Evolutionary conservation across 805 yeast genomes (phyloP).

Genomic region (Millerozyma acaciae): DNA sequence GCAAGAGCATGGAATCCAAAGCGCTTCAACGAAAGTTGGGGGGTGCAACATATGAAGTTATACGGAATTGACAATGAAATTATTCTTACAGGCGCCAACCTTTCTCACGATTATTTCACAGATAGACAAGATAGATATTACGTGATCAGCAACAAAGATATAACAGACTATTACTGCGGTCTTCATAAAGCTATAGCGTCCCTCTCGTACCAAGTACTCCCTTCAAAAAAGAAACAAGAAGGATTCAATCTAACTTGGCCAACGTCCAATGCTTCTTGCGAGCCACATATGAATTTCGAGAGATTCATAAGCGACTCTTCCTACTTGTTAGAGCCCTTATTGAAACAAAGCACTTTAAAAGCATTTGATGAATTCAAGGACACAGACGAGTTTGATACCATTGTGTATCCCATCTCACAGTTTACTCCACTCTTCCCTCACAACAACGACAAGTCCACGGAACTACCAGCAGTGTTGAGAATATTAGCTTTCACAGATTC

Average conservation of each 20-base stretch:
- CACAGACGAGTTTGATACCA: constrained; percentile 46
- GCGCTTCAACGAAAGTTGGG: constrained; percentile 86
- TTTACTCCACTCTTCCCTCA: constrained; percentile 73
- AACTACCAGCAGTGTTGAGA: constrained; percentile 64
- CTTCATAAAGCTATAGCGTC: constrained; percentile 65
- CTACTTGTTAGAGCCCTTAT: constrained; percentile 51
- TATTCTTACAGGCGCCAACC: constrained; percentile 84
- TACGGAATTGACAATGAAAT: constrained; percentile 94
- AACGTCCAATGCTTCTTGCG: constrained; percentile 54
- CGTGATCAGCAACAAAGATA: constrained; percentile 50
- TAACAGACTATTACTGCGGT: constrained; percentile 72
- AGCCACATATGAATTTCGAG: constrained; percentile 56
- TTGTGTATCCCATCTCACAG: constrained; percentile 88
- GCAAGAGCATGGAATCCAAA: constrained; percentile 66
- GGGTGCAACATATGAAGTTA: constrained; percentile 95
- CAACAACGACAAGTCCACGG: constrained; percentile 67
- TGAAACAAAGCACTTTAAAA: constrained; percentile 40
- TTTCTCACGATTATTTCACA: constrained; percentile 88
- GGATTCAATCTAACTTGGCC: constrained; percentile 76
- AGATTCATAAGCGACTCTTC: constrained; percentile 57
- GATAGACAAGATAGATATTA: constrained; percentile 94
- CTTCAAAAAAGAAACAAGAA: constrained; percentile 39
- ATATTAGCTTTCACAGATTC: constrained; percentile 56
- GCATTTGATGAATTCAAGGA: constrained; percentile 30
- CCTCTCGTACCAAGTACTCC: constrained; percentile 61